Conservation (phyloP, 2,329 filamentous ascomycete species). For the Colletotrichum destructivum region DNA sequence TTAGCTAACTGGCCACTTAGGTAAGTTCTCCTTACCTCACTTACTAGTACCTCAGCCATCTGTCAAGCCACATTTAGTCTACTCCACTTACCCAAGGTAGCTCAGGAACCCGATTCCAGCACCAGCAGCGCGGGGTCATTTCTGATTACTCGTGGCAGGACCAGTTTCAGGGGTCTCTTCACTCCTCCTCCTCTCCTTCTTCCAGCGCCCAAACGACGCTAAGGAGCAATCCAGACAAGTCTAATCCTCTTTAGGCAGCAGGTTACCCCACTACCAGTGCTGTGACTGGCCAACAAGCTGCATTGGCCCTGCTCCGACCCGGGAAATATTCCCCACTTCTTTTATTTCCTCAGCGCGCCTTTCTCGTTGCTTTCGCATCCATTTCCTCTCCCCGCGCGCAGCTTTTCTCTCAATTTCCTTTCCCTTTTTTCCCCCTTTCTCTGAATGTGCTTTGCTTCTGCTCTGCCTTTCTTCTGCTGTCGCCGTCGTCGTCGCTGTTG, state of each 20-base stretch:
- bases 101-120: conserved; percentile 1
- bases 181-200: conserved; percentile 36
- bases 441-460: background rate
- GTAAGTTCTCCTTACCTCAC: too few relatives aligned
- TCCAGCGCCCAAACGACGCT: background rate
- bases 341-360: conserved; percentile 24
- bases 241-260: background rate
- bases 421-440: conserved; percentile 6
- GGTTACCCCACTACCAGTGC: background rate
- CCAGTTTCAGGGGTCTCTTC: conserved; percentile 39
- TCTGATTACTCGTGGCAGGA: conserved; percentile 17
- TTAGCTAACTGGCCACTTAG: too few relatives aligned
- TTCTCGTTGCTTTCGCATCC: conserved; percentile 23
- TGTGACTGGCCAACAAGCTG: background rate
- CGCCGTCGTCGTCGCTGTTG: too few relatives aligned
- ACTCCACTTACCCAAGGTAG: background rate
- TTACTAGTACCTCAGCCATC: too few relatives aligned
- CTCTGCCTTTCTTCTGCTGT: background rate
- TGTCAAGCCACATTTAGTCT: conserved; percentile 19
- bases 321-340: conserved; percentile 28
- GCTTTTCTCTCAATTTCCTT: conserved; percentile 12
- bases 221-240: background rate
- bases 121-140: conserved; percentile 33
- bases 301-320: conserved; percentile 32
- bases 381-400: conserved; percentile 3